Conservation (phyloP, 2,329 filamentous ascomycete species). For the Coniochaeta hoffmannii region DNA sequence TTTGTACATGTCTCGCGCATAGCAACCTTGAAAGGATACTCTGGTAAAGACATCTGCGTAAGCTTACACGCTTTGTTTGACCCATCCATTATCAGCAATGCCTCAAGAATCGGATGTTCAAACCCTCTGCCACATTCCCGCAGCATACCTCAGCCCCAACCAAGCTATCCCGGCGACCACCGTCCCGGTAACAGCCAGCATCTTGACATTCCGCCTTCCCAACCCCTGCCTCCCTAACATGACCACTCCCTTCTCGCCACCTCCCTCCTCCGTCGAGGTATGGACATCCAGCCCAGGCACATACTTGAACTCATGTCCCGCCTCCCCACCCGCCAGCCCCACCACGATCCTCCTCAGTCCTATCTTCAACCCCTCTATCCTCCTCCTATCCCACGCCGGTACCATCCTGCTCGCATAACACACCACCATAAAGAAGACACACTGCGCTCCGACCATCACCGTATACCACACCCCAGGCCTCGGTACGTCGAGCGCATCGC, state of each 20-base stretch:
- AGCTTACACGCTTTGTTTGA: too few species aligned
- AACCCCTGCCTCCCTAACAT: slow-evolving; percentile 20
- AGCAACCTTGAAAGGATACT: too few species aligned
- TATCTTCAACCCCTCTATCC: slow-evolving; percentile 31
- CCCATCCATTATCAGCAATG: too few species aligned
- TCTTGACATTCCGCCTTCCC: slow-evolving; percentile 39
- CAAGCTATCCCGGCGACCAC: slow-evolving; percentile 11
- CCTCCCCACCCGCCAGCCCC: slow-evolving; percentile 7
- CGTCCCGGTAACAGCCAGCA: slow-evolving; percentile 26
- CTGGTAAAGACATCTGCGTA: too few species aligned
- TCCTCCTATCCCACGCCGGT: slow-evolving; percentile 31
- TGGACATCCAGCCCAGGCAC: slow-evolving; percentile 7
- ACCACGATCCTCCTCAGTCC: slow-evolving; percentile 6
- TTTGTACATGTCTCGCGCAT: background rate
- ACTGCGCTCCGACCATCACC: slow-evolving; percentile 55
- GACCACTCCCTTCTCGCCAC: background rate
- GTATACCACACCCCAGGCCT: slow-evolving; percentile 50
- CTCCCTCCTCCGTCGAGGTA: background rate
- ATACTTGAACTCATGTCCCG: slow-evolving; percentile 10
- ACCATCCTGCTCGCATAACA: slow-evolving; percentile 37
- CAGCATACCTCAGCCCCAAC: slow-evolving; percentile 14
- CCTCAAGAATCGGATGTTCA: too few species aligned
- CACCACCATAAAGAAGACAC: slow-evolving; percentile 53
- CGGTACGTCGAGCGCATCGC: slow-evolving; percentile 51
- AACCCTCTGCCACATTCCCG: slow-evolving; percentile 4